Evolutionary conservation across 768 basidiomycete species (phyloP).

Genomic region (Podaxis sp.): DNA sequence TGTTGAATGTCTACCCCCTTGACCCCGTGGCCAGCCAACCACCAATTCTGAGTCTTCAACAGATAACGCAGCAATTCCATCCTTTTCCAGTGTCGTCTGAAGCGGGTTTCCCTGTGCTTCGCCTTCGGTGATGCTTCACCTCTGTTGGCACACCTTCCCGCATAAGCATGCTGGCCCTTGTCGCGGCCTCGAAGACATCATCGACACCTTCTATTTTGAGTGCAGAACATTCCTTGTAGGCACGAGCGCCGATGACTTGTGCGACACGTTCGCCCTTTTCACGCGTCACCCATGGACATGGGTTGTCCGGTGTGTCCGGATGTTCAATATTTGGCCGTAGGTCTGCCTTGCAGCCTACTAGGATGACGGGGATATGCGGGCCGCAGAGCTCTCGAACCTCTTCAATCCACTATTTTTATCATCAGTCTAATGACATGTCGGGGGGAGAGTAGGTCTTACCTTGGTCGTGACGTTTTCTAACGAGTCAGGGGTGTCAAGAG

Average conservation of each 20-base stretch:
- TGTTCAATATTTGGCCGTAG: conserved; percentile 62
- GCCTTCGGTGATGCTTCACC: conserved; percentile 49
- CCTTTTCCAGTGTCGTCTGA: conserved; percentile 49
- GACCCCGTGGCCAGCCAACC: not conserved
- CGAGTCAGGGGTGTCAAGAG: conserved; percentile 95
- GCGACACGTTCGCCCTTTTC: conserved; percentile 84
- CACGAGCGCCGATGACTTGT: conserved; percentile 81
- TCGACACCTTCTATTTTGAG: conserved; percentile 91
- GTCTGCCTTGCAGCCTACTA: conserved; percentile 97
- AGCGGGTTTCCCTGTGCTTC: conserved; percentile 47
- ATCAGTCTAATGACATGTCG: conserved; percentile 11
- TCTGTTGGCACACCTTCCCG: conserved; percentile 70
- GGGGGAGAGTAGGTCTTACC: conserved; percentile 40
- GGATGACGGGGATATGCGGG: conserved; percentile 84
- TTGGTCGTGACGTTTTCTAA: conserved; percentile 94
- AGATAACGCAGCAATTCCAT: conserved; percentile 74
- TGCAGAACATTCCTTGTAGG: conserved; percentile 94
- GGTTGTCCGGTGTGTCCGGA: conserved; percentile 45
- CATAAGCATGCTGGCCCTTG: conserved; percentile 95
- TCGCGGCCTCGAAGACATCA: conserved; percentile 97
- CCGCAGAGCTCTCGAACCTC: conserved; percentile 98
- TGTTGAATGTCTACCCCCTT: not conserved
- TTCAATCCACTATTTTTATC: conserved; percentile 82
- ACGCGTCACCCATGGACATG: conserved; percentile 62
- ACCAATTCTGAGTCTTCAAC: conserved; percentile 34